Conservation (phyloP, 345 rosid species). For the Eucalyptus tenuipes region DNA sequence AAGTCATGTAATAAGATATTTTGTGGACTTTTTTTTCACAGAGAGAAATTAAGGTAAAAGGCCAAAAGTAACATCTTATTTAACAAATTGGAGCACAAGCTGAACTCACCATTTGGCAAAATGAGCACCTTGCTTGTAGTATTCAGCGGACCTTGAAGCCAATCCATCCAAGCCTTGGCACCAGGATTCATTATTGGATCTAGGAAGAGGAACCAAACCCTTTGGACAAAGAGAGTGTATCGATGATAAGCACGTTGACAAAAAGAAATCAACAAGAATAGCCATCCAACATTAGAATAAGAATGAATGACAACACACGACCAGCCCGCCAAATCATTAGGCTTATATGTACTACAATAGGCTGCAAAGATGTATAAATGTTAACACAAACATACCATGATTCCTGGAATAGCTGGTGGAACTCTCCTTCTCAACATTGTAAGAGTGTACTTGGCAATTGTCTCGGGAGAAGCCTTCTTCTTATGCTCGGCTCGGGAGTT, state of each 20-base stretch:
- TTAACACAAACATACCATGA: constrained; percentile 49
- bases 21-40: too few relatives aligned
- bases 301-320: background rate
- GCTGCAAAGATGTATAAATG: background rate
- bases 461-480: too few relatives aligned
- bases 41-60: background rate
- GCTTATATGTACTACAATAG: background rate
- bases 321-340: background rate
- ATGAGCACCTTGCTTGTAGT: constrained; percentile 99
- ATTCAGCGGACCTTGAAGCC: constrained; percentile 93
- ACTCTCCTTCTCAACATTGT: constrained; percentile 88
- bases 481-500: too few relatives aligned
- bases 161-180: constrained; percentile 99
- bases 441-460: constrained; percentile 23
- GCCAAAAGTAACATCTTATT: background rate
- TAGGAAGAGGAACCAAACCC: constrained; percentile 91
- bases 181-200: constrained; percentile 96
- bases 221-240: constrained; percentile 1
- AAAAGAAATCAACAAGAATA: background rate
- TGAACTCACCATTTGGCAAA: constrained; percentile 86
- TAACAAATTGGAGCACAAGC: background rate
- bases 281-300: background rate
- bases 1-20: background rate
- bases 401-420: constrained; percentile 95
- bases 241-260: background rate